Evolutionary conservation across 2,329 filamentous ascomycete species (phyloP), one percentile per base, ranked within the genome.

Genomic region (Penicillium rolfsii): DNA sequence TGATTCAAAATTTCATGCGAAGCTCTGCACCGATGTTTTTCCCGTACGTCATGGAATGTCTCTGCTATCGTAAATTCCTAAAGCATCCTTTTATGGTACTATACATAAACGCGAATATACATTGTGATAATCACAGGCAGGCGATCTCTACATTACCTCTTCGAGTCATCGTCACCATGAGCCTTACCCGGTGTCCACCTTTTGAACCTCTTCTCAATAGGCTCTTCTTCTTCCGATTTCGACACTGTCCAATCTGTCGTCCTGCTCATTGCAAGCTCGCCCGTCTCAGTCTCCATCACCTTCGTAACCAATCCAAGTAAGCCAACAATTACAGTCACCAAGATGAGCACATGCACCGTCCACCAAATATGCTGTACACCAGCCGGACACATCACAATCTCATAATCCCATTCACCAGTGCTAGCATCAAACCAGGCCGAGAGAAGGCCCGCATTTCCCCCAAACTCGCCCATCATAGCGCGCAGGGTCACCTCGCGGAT

Each of bases 401-500:
- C 91, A 67, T 91, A 91, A 65, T 84, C 84, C 95, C 95, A 99
- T 74, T 90, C 86, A 82, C 67, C 69, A 2, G 67, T 62, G 2
- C 83, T 80, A 58, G 85, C 76, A 74, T 98, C 91, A 72, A 94
- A 98, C 94, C 94, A 99, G 0, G 91, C 84, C 63, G 90, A 95
- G 43, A 99, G 78, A 45, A 99, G 81, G 0, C 93, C 95, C 0
- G 93, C 92, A 73, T 97, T 95, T 22, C 95, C 95, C n/a, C 87
- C 89, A 76, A 90, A 99, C 59, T 91, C 91, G 58, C 95, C 95
- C 95, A 99, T 99, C 93, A 99, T 98, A 76, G 92, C 97, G 61
- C 93, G 88, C 2, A 99, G 90, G 0, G 95, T 99, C 65, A 98
- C 87, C 77, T 99, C 95, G 30, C 94, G 84, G 5, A 97, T 81